Evolutionary conservation across 352 stramenopile species (phyloP), one percentile per base, ranked within the genome.

Genomic region (Phytophthora capsici): DNA sequence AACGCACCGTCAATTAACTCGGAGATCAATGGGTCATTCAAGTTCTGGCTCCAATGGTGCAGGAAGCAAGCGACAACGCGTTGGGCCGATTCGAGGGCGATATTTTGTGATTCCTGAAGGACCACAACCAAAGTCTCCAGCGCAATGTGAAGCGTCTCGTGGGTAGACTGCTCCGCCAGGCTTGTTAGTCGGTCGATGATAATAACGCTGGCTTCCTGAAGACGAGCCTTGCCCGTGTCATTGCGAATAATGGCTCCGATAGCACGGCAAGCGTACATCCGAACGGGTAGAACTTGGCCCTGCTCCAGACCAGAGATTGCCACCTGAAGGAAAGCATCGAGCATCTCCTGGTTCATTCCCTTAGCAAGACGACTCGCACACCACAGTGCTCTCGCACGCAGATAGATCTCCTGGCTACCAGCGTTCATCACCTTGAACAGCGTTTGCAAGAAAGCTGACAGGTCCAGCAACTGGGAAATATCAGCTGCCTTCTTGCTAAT

Each of bases 341-440:
- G 76, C 82, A 92, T 90, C 17, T 89, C 84, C 20, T 77, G 69
- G 43, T 56, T 86, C 86, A 94, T 94, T 6, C 70, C 82, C 49
- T 79, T 81, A 0, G 80, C 79, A 32, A 94, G 63, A 17, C 83
- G 84, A 59, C 84, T 93, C 4, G 87, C 85, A 55, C 87, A 95
- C 87, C 87, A 95, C 34, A 95, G 51, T 20, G 87, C 87, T 55
- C 87, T 83, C 3, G 84, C 87, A 22, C 83, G 81, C 36, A 95
- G 54, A 64, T 93, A 93, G 38, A 93, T 88, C 34, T 89, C 84
- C 43, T 92, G 66, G 44, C 71, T 76, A 5, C 56, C 45, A 0
- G 78, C 65, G 36, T 91, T 91, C 81, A 94, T 93, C 37, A 94
- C 78, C 48, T 85, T 73, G 58, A 91, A 93, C 16, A 94, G 58